phyloP scores from a whole-genome alignment of 2,329 filamentous ascomycete species.

The Penicillium griseofulvum region DNA sequence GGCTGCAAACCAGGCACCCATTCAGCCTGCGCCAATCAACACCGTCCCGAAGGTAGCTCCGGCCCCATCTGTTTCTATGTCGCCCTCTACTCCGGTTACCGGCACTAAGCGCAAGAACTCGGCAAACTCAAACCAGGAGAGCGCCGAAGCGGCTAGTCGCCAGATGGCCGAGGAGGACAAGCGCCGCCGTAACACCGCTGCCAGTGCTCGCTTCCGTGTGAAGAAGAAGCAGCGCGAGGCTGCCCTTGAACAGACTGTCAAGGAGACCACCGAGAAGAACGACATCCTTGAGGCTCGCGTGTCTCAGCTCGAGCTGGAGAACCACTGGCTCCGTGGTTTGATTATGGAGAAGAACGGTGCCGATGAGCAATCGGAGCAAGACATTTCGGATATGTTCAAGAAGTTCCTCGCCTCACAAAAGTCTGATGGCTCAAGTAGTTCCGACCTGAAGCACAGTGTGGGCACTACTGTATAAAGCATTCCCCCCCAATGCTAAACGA shows the following conservation, averaged over 20 bases:
- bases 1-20: slow-evolving; percentile 20
- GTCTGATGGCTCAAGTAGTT: slow-evolving; percentile 28
- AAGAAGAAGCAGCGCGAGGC: slow-evolving; percentile 97
- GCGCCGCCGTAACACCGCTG: slow-evolving; percentile 82
- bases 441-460: slow-evolving; percentile 35
- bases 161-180: slow-evolving; percentile 87
- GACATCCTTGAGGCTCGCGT: slow-evolving; percentile 70
- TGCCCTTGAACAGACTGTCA: slow-evolving; percentile 74
- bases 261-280: slow-evolving; percentile 80
- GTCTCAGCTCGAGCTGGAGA: slow-evolving; percentile 73
- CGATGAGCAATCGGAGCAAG: slow-evolving; percentile 46
- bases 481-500: slow-evolving; percentile 9
- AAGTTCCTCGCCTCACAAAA: slow-evolving; percentile 39
- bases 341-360: slow-evolving; percentile 72
- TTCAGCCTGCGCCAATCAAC: slow-evolving; percentile 14
- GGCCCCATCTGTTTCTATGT: slow-evolving; percentile 14
- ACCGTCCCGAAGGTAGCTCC: slow-evolving; percentile 15
- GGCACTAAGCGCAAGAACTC: slow-evolving; percentile 40
- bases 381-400: slow-evolving; percentile 43
- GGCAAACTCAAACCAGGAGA: slow-evolving; percentile 40
- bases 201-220: slow-evolving; percentile 84
- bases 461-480: slow-evolving; percentile 25
- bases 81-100: slow-evolving; percentile 17
- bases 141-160: slow-evolving; percentile 68
- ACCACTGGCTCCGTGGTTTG: slow-evolving; percentile 76